These are phyloP conservation scores for Cantharellus anzutake DNA, from an alignment of 768 basidiomycete genomes.

Conservation along the genomic window DNA sequence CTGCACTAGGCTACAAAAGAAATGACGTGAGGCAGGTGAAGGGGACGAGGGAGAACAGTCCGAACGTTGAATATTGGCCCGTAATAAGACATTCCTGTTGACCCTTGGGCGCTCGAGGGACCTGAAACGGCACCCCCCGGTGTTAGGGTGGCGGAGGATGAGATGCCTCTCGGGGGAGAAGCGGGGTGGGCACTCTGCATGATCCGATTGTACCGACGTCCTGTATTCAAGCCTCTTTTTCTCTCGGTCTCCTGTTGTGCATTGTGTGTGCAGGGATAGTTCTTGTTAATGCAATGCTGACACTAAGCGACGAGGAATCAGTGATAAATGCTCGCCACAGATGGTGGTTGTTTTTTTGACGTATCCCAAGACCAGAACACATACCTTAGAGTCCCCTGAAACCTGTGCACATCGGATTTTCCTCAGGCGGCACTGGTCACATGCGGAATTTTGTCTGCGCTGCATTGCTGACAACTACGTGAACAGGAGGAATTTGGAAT, in stretches of 20 bases:
- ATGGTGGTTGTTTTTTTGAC: too few species aligned
- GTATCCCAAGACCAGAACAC: conserved; percentile 10
- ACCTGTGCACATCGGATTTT: conserved; percentile 81
- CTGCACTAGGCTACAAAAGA: too few species aligned
- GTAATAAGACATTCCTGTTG: too few species aligned
- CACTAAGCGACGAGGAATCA: conserved; percentile 7
- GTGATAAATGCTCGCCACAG: conserved; percentile 4
- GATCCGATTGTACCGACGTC: background rate
- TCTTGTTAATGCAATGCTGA: conserved; percentile 73
- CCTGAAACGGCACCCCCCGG: too few species aligned
- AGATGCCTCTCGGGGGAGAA: too few species aligned
- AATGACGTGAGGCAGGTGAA: too few species aligned
- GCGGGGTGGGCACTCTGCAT: too few species aligned
- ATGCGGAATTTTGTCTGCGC: conserved; percentile 82
- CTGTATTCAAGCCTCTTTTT: background rate
- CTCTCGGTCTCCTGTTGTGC: background rate
- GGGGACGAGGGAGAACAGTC: too few species aligned
- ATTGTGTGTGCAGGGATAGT: conserved; percentile 80
- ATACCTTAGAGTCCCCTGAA: conserved; percentile 65
- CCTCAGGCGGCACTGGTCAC: conserved; percentile 78
- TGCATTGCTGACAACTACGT: conserved; percentile 18
- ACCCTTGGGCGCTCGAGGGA: too few species aligned
- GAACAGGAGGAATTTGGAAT: conserved; percentile 33
- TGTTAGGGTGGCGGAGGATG: too few species aligned
- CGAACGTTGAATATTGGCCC: too few species aligned